Evolutionary conservation across 371 early-diverging fungal genomes (phyloP), one percentile per base, ranked within the genome.

Genomic region (Blakeslea trispora): DNA sequence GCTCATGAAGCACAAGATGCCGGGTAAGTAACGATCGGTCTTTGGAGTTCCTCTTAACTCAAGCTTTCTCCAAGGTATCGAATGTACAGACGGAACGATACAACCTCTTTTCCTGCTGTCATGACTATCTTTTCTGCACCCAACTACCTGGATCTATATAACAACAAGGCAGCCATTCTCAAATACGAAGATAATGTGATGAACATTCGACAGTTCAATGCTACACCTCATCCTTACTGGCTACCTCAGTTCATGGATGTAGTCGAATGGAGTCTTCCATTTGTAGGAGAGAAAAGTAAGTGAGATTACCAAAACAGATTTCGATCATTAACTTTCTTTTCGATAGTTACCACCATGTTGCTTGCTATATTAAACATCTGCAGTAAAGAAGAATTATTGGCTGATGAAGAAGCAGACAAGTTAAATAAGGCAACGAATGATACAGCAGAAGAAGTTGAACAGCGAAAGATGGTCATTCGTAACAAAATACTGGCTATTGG

Each of bases 1-100:
- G 99, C 96, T 9, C 99, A 99, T 71, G 99, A 99, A 71, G 99
- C 98, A 17, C 97, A 98, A 77, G 96, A 96, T 77, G 89, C 93
- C 28, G 99, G 99, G 63, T 55, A 48, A 55, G 6, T n/a, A n/a
- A n/a, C n/a, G n/a, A n/a, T n/a, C n/a, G n/a, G n/a, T n/a, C n/a
- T n/a, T n/a, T n/a, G n/a, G n/a, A n/a, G n/a, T n/a, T n/a, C n/a
- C n/a, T n/a, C n/a, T n/a, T n/a, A n/a, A n/a, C n/a, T n/a, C n/a
- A n/a, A n/a, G 28, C 28, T 28, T 7, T 28, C 28, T 28, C 28
- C 7, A 7, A 55, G 56, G n/a, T 95, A 93, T 71, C 87, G 94
- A 41, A 96, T 96, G 96, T 96, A 97, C 68, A 83, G 92, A 55
- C 94, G 92, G 68, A 95, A 91, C 61, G 85, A 87, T 61, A 84